These are phyloP conservation scores for Trichoderma brevicompactum DNA, from an alignment of 2,329 filamentous ascomycete genomes.

Conservation along the genomic window DNA sequence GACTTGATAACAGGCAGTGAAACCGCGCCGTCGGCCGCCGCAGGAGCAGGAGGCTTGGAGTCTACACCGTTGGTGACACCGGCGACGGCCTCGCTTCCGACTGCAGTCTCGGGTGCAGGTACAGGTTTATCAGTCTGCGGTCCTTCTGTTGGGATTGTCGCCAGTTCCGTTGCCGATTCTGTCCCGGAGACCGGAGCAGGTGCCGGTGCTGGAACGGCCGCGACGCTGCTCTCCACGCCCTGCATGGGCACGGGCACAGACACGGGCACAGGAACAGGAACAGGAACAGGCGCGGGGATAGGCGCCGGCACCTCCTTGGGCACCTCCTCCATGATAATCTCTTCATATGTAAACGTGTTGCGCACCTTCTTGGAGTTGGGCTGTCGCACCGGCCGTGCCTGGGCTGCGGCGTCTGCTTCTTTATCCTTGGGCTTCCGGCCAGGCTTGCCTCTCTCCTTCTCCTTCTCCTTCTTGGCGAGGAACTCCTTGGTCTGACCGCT, in stretches of 20 bases:
- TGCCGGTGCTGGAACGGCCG: not conserved
- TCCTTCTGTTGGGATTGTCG: constrained; percentile 8
- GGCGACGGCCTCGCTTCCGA: not conserved
- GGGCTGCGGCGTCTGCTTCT: constrained; percentile 54
- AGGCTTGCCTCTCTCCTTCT: constrained; percentile 70
- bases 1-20: constrained; percentile 35
- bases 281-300: not conserved
- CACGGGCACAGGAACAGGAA: not conserved
- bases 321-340: constrained; percentile 62
- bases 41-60: constrained; percentile 18
- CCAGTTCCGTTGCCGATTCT: too few relatives aligned
- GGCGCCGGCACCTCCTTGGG: constrained; percentile 33
- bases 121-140: constrained; percentile 2
- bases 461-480: constrained; percentile 79
- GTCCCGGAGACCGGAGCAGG: not conserved
- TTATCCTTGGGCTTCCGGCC: constrained; percentile 58
- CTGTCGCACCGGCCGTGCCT: constrained; percentile 62
- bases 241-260: not conserved
- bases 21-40: constrained; percentile 21
- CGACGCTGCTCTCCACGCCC: constrained; percentile 40
- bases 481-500: constrained; percentile 82
- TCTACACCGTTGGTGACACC: not conserved
- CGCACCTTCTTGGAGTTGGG: constrained; percentile 73
- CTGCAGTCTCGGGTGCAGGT: not conserved
- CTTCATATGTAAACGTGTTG: constrained; percentile 76